Base-by-base conservation (phyloP, 2,329 filamentous ascomycete genomes). In the Ceratocystis ficicola region DNA sequence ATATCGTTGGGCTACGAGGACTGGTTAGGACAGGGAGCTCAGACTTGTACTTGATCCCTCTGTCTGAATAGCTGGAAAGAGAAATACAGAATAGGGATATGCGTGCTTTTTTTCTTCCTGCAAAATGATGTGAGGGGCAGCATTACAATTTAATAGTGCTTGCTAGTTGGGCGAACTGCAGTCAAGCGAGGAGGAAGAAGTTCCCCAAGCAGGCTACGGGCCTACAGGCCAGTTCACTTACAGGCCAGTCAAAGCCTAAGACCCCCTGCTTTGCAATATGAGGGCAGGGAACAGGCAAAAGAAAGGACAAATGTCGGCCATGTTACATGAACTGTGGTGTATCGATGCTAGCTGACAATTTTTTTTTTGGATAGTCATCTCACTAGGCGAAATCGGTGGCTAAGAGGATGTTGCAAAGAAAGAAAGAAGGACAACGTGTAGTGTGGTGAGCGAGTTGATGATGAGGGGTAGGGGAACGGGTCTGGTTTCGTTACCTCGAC, bases 271-370 rank as follows among this genome's bases (percentile, higher is more conserved):
- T 36, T 36, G 32, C 32, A 36, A 36, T 52, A 52, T 10, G 48
- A 52, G 20, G 7, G 25, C 8, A 52, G 48, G 15, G 46, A 8
- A 10, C 15, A 46, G 22, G 36, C 22, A 63, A 48, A 44, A 30
- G 32, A 61, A 20, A 61, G n/a, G 59, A 30, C 30, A 36, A 61
- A 36, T 22, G n/a, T 41, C 59, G 59, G 48, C 52, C 25, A 59
- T 30, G 36, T 32, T 30, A 59, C 28, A 32, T 32, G 52, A 32
- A 25, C 36, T 59, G 28, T 59, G 52, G 32, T 32, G 52, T 36
- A 59, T 59, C 52, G 20, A 20, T 59, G 15, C 6, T 17, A 32
- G 52, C 52, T 59, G 52, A 59, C 25, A 30, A 59, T 59, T 30
- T 30, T 7, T 55, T 5, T 30, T 30, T 59, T 25, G 52, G 2